These are phyloP conservation scores for Theileria sp. DNA, from an alignment of 169 alveolate species.

Conservation along the genomic window DNA sequence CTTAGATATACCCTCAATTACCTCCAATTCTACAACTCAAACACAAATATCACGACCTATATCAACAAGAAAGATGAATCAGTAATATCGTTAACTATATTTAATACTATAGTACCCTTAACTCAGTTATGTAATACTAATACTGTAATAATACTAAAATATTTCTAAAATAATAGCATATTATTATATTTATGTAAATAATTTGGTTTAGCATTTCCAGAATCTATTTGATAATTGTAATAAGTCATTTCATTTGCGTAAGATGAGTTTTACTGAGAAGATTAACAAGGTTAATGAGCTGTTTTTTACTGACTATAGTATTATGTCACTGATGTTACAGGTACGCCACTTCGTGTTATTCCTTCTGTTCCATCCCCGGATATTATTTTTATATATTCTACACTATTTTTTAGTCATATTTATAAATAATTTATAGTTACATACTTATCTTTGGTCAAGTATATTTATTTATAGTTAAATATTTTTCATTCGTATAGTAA, in stretches of 20 bases:
- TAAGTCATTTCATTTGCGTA: constrained; percentile 66
- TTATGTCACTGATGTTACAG: constrained; percentile 89
- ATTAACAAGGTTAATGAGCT: constrained; percentile 70
- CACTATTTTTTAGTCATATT: neutral
- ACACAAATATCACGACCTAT: neutral
- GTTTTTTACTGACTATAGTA: constrained; percentile 91
- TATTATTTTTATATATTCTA: neutral
- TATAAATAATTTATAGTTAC: too few species aligned
- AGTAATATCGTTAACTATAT: constrained; percentile 79
- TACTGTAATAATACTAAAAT: constrained; percentile 25
- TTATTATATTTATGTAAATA: neutral
- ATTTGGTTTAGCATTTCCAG: constrained; percentile 53
- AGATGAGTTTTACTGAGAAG: constrained; percentile 23
- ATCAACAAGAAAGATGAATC: constrained; percentile 23
- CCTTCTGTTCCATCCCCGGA: too few species aligned
- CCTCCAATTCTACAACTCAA: constrained; percentile 81
- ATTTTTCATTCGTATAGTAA: too few species aligned
- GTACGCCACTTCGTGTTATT: neutral
- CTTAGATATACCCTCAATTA: constrained; percentile 88
- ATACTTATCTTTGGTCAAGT: too few species aligned
- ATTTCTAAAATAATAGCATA: neutral
- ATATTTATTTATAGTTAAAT: neutral
- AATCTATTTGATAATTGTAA: constrained; percentile 72
- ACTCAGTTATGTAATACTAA: too few species aligned
- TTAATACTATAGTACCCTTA: constrained; percentile 82